Evolutionary conservation across 805 yeast species (phyloP).

Genomic region (Sugiyamaella smithiae): DNA sequence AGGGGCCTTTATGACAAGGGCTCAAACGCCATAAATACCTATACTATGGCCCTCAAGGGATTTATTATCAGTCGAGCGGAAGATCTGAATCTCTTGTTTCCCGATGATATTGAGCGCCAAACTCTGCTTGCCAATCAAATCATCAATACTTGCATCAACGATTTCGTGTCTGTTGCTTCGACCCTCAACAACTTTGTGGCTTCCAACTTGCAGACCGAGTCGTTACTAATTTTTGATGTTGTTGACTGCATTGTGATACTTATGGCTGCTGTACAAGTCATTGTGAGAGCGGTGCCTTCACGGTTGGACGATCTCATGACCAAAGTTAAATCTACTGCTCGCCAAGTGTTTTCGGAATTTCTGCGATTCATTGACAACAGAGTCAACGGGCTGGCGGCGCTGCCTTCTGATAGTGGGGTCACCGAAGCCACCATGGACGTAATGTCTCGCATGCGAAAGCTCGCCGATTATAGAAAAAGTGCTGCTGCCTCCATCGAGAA

Average conservation of each 20-base stretch:
- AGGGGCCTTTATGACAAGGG: slow-evolving; percentile 57
- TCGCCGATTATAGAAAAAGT: slow-evolving; percentile 60
- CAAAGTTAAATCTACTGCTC: slow-evolving; percentile 27
- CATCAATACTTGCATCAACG: slow-evolving; percentile 37
- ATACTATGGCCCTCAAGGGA: slow-evolving; percentile 51
- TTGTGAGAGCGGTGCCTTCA: slow-evolving; percentile 25
- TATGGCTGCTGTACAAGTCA: slow-evolving; percentile 33
- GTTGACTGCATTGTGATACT: slow-evolving; percentile 47
- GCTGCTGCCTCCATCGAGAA: slow-evolving; percentile 48
- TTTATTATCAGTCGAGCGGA: slow-evolving; percentile 50
- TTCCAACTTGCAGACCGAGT: slow-evolving; percentile 45
- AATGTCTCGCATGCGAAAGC: slow-evolving; percentile 61
- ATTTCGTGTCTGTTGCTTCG: slow-evolving; percentile 40
- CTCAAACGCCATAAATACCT: slow-evolving; percentile 54
- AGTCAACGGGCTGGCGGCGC: slow-evolving; percentile 42
- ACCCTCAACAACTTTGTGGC: slow-evolving; percentile 42
- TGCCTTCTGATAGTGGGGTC: slow-evolving; percentile 69
- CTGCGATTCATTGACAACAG: slow-evolving; percentile 54
- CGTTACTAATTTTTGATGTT: slow-evolving; percentile 56
- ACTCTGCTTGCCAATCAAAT: slow-evolving; percentile 34
- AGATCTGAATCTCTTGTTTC: slow-evolving; percentile 44
- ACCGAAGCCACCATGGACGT: slow-evolving; percentile 71
- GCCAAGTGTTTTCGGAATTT: slow-evolving; percentile 51
- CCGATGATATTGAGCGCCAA: slow-evolving; percentile 28
- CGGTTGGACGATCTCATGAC: slow-evolving; percentile 21